Percentiles rank a stretch among this genome's conserved stretches.
phyloP scores from a whole-genome alignment of 164 flowering plant species.

The Vitis rupestris region DNA sequence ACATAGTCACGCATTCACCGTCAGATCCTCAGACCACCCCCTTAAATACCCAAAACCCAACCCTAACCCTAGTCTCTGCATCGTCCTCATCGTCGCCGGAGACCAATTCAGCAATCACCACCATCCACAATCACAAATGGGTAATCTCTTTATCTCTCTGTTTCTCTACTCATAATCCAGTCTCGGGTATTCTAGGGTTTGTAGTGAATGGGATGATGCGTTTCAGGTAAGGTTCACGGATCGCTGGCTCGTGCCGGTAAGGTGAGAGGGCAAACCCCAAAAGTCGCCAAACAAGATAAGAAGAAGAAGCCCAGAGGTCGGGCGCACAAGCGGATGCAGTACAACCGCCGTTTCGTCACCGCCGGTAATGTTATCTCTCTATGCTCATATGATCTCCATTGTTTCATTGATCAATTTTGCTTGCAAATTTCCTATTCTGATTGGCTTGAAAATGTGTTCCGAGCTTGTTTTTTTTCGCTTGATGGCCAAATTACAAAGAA shows the following conservation, averaged over 20 bases:
- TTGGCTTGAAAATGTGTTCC: background rate
- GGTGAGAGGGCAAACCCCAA: slow-evolving; percentile 84
- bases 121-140: too few species aligned
- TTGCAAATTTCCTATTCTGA: background rate
- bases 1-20: too few species aligned
- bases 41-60: too few species aligned
- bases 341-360: slow-evolving; percentile 82
- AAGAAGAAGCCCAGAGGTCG: slow-evolving; percentile 84
- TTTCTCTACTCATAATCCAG: too few species aligned
- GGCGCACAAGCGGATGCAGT: slow-evolving; percentile 81
- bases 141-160: too few species aligned
- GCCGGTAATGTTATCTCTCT: slow-evolving; percentile 42
- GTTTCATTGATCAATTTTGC: background rate
- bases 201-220: too few species aligned
- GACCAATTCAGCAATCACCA: too few species aligned
- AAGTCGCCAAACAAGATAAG: slow-evolving; percentile 86
- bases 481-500: background rate
- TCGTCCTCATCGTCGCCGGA: too few species aligned
- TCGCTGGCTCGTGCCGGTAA: slow-evolving; percentile 83
- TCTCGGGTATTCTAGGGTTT: too few species aligned
- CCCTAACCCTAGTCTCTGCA: too few species aligned
- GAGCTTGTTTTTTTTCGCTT: background rate
- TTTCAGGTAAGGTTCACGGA: slow-evolving; percentile 76
- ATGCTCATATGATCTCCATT: background rate
- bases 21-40: too few species aligned